These are phyloP conservation scores for Talaromyces proteolyticus DNA, from an alignment of 495 filamentous ascomycete genomes.

Conservation along the genomic window DNA sequence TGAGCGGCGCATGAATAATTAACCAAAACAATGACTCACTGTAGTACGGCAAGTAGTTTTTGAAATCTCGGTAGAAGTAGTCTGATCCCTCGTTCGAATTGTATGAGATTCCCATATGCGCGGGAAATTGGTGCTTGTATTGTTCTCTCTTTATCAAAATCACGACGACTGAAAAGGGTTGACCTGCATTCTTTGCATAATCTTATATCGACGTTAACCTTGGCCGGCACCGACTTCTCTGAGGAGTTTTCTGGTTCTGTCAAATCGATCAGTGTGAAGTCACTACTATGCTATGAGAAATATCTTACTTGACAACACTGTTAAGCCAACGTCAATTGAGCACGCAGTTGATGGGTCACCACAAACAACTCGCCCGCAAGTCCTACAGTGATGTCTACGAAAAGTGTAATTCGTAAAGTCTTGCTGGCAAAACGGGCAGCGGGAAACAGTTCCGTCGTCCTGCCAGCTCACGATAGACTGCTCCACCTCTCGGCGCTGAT, in stretches of 20 bases:
- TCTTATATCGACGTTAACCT: conserved; percentile 71
- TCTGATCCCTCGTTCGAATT: conserved; percentile 87
- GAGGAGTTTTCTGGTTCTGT: conserved; percentile 22
- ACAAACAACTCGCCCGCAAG: conserved; percentile 90
- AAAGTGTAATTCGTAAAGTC: conserved; percentile 88
- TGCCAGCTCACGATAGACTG: conserved; percentile 94
- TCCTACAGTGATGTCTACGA: conserved; percentile 86
- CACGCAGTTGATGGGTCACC: conserved; percentile 78
- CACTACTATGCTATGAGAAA: not conserved
- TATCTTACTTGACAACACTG: conserved; percentile 63
- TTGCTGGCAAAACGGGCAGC: conserved; percentile 91
- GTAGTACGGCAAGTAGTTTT: conserved; percentile 61
- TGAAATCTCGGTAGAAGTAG: conserved; percentile 84
- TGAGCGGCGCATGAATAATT: too few species aligned
- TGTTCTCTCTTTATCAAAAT: conserved; percentile 67
- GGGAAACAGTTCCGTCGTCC: conserved; percentile 73
- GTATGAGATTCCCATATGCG: conserved; percentile 78
- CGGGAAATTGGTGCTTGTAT: conserved; percentile 69
- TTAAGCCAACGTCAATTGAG: conserved; percentile 76
- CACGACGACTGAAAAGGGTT: conserved; percentile 77
- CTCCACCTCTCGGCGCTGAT: conserved; percentile 72
- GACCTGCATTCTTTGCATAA: conserved; percentile 87
- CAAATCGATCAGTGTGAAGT: not conserved
- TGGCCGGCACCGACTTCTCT: conserved; percentile 50
- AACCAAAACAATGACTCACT: conserved; percentile 36